Conservation (phyloP, 106 monocot species). For the Allium cepa region DNA sequence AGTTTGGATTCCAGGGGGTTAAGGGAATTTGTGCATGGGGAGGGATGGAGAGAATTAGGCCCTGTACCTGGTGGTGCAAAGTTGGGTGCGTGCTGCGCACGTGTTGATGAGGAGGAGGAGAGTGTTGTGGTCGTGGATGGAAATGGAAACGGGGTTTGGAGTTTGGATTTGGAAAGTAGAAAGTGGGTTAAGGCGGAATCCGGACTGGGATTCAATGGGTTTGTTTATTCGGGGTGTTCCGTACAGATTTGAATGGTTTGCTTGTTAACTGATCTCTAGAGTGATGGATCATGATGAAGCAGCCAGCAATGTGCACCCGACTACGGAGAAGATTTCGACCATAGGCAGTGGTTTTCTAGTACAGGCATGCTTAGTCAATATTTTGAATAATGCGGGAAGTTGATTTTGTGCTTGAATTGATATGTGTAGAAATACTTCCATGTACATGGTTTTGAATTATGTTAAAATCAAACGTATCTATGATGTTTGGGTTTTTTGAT, state of each 20-base stretch:
- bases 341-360: too few species aligned
- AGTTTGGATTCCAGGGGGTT: slow-evolving; percentile 2
- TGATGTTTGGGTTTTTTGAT: too few species aligned
- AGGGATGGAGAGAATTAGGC: slow-evolving; percentile 3
- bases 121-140: background rate
- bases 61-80: background rate
- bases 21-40: slow-evolving; percentile 1
- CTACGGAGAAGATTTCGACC: too few species aligned
- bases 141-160: slow-evolving; percentile 4
- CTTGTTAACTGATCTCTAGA: too few species aligned
- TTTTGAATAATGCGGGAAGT: too few species aligned
- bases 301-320: too few species aligned
- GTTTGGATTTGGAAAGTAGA: slow-evolving; percentile 1
- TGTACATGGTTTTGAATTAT: too few species aligned
- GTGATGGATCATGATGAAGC: too few species aligned
- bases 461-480: too few species aligned
- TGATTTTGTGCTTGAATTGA: too few species aligned
- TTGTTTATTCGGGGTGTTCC: slow-evolving; percentile 2
- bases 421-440: too few species aligned
- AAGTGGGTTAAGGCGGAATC: background rate
- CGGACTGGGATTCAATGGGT: background rate
- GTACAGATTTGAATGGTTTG: slow-evolving; percentile 1
- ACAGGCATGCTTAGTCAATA: too few species aligned
- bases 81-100: slow-evolving; percentile 1
- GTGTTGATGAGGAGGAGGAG: background rate